phyloP scores from a whole-genome alignment of 2,329 filamentous ascomycete genomes.

The Aspergillus nomiae region DNA sequence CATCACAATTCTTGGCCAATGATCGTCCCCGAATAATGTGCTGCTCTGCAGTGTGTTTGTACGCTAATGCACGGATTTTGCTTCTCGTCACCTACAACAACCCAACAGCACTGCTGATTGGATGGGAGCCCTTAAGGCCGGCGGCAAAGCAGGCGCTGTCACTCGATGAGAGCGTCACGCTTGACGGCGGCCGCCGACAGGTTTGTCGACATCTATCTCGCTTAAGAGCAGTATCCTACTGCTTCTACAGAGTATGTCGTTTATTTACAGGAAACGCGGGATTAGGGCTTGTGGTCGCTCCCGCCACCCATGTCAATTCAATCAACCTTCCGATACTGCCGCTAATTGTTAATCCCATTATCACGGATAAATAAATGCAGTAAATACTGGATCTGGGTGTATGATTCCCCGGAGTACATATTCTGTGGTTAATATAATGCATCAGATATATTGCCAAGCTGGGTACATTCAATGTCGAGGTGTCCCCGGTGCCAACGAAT shows the following conservation, averaged over 20 bases:
- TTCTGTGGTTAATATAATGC: neutral
- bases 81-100: slow-evolving; percentile 15
- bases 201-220: neutral
- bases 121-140: slow-evolving; percentile 2
- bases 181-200: neutral
- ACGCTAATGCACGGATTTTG: slow-evolving; percentile 18
- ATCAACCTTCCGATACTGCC: neutral
- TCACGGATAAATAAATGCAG: too few relatives aligned
- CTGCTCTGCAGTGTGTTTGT: slow-evolving; percentile 13
- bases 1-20: neutral
- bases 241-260: neutral
- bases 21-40: slow-evolving; percentile 10
- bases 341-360: neutral
- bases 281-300: neutral
- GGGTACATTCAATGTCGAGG: slow-evolving; percentile 13
- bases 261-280: neutral
- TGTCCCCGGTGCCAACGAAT: slow-evolving; percentile 15
- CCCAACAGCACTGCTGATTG: slow-evolving; percentile 14
- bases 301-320: neutral
- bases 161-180: slow-evolving; percentile 12
- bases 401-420: neutral
- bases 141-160: slow-evolving; percentile 14
- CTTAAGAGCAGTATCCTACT: neutral
- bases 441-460: too few relatives aligned
- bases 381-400: neutral